Evolutionary conservation across 2,329 filamentous ascomycete species (phyloP).

Genomic region (Cercospora zeae-maydis): DNA sequence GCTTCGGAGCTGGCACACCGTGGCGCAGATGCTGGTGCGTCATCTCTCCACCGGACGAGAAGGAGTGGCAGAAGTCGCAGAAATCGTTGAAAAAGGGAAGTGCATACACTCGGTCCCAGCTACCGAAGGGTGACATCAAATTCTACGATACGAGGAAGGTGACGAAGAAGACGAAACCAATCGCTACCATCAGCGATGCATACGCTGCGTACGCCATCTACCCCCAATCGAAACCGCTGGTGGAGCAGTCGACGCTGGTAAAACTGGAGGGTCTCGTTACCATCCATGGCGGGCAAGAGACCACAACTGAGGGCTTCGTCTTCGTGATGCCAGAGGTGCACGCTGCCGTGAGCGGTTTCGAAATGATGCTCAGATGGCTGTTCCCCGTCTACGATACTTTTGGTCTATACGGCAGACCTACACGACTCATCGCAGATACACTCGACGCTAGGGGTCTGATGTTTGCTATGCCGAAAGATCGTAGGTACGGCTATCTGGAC

Average conservation of each 20-base stretch:
- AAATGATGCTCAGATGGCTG: slow-evolving; percentile 88
- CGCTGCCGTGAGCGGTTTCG: slow-evolving; percentile 88
- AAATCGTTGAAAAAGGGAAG: slow-evolving; percentile 80
- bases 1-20: slow-evolving; percentile 91
- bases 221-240: slow-evolving; percentile 86
- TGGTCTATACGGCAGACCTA: slow-evolving; percentile 83
- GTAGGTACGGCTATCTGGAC: slow-evolving; percentile 86
- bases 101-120: slow-evolving; percentile 70
- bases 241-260: slow-evolving; percentile 88
- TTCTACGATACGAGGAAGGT: slow-evolving; percentile 91
- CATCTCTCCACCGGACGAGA: slow-evolving; percentile 87
- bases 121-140: slow-evolving; percentile 83
- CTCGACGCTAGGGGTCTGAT: slow-evolving; percentile 86
- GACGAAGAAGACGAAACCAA: slow-evolving; percentile 84
- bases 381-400: slow-evolving; percentile 96
- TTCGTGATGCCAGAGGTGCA: slow-evolving; percentile 96
- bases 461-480: slow-evolving; percentile 93
- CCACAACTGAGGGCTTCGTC: slow-evolving; percentile 82
- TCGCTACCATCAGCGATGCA: slow-evolving; percentile 85
- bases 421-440: slow-evolving; percentile 78
- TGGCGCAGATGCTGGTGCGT: slow-evolving; percentile 98
- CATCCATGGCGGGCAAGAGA: slow-evolving; percentile 72
- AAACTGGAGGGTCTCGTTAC: slow-evolving; percentile 91
- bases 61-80: slow-evolving; percentile 78
- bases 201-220: slow-evolving; percentile 95